These are phyloP conservation scores for Pinus taeda DNA, from an alignment of 75 land plant genomes.

Conservation along the genomic window DNA sequence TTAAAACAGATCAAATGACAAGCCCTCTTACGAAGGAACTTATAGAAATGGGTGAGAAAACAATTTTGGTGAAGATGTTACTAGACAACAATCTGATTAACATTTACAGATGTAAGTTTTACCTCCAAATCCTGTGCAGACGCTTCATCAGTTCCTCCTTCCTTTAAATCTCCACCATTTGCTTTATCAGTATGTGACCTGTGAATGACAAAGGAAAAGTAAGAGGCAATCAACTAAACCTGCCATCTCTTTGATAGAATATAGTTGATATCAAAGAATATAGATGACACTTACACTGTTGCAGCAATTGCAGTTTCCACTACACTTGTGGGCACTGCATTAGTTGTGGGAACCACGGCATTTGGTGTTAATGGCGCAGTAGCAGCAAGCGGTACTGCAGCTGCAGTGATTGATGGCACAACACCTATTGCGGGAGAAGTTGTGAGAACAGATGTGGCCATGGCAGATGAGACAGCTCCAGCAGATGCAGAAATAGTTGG, in stretches of 20 bases:
- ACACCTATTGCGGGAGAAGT: slow-evolving; percentile 8
- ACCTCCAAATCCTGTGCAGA: slow-evolving; percentile 78
- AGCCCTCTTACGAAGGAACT: not conserved
- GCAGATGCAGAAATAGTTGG: slow-evolving; percentile 14
- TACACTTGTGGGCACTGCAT: not conserved
- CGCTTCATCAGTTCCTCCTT: slow-evolving; percentile 40
- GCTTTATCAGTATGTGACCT: slow-evolving; percentile 13
- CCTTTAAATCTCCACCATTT: slow-evolving; percentile 11
- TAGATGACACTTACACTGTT: not conserved
- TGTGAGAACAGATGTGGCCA: slow-evolving; percentile 7
- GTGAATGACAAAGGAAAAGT: not conserved
- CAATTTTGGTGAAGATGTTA: not conserved
- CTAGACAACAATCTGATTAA: not conserved
- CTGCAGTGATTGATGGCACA: slow-evolving; percentile 3
- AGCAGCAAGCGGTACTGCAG: slow-evolving; percentile 9
- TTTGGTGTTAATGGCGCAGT: slow-evolving; percentile 12
- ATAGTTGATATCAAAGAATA: not conserved
- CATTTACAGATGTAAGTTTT: not conserved
- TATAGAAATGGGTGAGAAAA: not conserved
- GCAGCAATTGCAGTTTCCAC: slow-evolving; percentile 9
- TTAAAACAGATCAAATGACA: no score
- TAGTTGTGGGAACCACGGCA: not conserved
- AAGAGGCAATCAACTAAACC: not conserved
- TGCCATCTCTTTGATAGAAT: not conserved
- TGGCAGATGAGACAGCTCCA: slow-evolving; percentile 11